Evolutionary conservation across 345 rosid genomes (phyloP), one percentile per base, ranked within the genome.

Genomic region (Clausena lansium): DNA sequence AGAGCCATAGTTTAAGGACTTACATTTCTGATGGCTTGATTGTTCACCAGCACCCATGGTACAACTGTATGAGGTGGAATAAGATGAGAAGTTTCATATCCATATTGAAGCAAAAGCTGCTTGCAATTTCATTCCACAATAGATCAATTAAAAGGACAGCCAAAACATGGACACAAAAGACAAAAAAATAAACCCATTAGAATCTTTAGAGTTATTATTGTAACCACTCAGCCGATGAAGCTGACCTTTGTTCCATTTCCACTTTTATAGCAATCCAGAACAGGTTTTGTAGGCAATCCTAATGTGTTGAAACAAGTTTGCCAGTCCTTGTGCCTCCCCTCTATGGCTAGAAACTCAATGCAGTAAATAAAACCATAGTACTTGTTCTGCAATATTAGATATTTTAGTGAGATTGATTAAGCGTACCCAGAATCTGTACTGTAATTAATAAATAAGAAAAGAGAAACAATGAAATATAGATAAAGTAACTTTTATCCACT

Each of bases 21-120:
- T 3, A 83, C 88, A 70, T 81, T 32, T 74, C 66, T 65, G 38
- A 84, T 61, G 24, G 87, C 75, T 67, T 61, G 82, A 70, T 76
- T 61, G 39, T 86, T 79, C 39, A 86, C 80, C 36, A 84, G 74
- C 20, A 88, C 77, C 91, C 91, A 86, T 71, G 87, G 89, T 60
- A 86, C 19, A 68, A 63, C 70, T 17, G 77, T 39, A 14, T 36
- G 85, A 47, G 85, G 86, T 39, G 88, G 89, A 60, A 24, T 38
- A 4, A 88, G 87, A 62, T 62, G 70, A 22, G 76, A 77, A 55
- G 88, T 84, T 77, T 88, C 86, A 58, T 78, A 15, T 28, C 66
- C 83, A 71, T 76, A 35, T 41, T 20, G 20, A 28, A 50, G 55
- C 35, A 70, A 76, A 67, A 86, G 81, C 91, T 88, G 89, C 77